Evolutionary conservation across 1,284 basidiomycete genomes (phyloP), one percentile per base, ranked within the genome.

Genomic region (Fomitopsis palustris): DNA sequence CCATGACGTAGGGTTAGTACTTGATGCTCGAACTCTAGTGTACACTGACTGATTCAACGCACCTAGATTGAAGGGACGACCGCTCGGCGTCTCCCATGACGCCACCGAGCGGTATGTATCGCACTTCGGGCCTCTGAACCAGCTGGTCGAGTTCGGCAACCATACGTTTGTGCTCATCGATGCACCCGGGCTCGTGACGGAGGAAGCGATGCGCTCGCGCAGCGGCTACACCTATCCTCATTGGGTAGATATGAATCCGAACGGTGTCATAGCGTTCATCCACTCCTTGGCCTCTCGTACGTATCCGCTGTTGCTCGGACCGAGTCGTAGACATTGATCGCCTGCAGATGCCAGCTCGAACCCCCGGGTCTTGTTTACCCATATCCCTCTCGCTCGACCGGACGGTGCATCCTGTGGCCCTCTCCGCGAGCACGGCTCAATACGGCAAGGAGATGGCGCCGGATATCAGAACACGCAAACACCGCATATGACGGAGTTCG

Each of bases 101-200:
- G 85, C 88, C 0, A 79, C 81, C 19, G 72, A 77, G 21, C 84
- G 92, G 38, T 96, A 91, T 69, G 74, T 71, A 2, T 72, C 82
- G 14, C 81, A 87, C 65, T 93, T 93, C 68, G 90, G 89, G 0
- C 75, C 81, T 10, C 72, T 85, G 57, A 87, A 89, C 65, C 77
- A 77, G 57, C 72, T 72, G 25, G 64, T 85, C 25, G 69, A 75
- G 1, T 74, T 93, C 47, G 84, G 83, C 2, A 88, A 88, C 56
- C 90, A 95, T 69, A 86, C 83, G 7, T 72, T 94, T 37, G 74
- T 94, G 49, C 73, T 94, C 63, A 73, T 95, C 16, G 87, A 95
- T 69, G 87, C 92, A 0, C 86, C 90, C 0, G 82, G 84, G 10
- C 78, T 94, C 37, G 89, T 91, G 10, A 92, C 95, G 62, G 93